Evolutionary conservation across 2,329 filamentous ascomycete genomes (phyloP), one percentile per base, ranked within the genome.

Genomic region (Diaporthe sp.): DNA sequence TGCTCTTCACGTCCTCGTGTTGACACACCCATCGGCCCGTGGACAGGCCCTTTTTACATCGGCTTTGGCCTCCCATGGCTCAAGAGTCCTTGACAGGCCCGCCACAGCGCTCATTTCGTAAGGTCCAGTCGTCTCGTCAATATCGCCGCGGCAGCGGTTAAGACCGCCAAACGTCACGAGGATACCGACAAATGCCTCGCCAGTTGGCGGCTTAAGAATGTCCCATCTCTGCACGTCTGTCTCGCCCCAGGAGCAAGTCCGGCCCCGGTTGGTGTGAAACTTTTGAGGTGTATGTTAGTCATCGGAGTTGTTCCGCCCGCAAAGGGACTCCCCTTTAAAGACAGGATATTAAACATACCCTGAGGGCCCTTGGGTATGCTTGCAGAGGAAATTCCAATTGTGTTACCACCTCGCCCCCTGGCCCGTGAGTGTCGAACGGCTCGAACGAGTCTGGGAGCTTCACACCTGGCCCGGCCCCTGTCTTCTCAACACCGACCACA

Each of bases 21-120:
- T 12, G 42, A 44, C 15, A 1, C 42, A 44, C 13, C 42, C 13
- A 15, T 44, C 13, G 15, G 13, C 42, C 13, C 10, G 13, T 6
- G 19, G 46, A 49, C 19, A n/a, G 13, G 13, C 42, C 42, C 17
- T 19, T 19, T 19, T 15, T 39, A 39, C 37, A 39, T 1, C 37
- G 37, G 12, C 10, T 39, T 39, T 9, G 37, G 37, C 37, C 12
- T 13, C 12, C 12, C 37, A 12, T 39, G 42, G 5, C 12, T 31
- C 42, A n/a, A 72, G 70, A 13, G 3, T 28, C 70, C 60, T 72
- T 22, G 70, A 72, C 19, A 72, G 42, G 19, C 39, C 70, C 15
- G 7, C 70, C 17, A 72, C 28, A 37, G n/a, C 28, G 22, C 2
- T 28, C 55, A 61, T 46, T 3, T 37, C 53, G 8, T 31, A 37